phyloP scores from a whole-genome alignment of 176 grass and related monocot genomes.

The Aegilops speltoides region DNA sequence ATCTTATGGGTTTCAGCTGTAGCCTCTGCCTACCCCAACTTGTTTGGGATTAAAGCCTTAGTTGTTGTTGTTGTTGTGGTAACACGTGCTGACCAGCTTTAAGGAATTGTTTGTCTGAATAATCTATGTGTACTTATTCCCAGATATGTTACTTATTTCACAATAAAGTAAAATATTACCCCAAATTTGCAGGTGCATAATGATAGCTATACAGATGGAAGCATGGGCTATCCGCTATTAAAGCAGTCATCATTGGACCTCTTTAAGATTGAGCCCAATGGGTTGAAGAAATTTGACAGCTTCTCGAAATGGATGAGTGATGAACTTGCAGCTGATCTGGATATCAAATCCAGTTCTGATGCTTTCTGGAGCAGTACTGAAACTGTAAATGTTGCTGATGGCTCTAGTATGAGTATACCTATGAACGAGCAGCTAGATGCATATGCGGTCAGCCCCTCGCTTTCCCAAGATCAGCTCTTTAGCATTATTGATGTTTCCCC shows the following conservation, averaged over 20 bases:
- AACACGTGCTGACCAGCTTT: slow-evolving; percentile 1
- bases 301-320: slow-evolving; percentile 95
- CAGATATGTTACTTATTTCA: background rate
- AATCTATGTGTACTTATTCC: background rate
- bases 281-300: slow-evolving; percentile 96
- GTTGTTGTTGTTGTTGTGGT: no score
- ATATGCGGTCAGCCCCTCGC: slow-evolving; percentile 76
- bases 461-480: slow-evolving; percentile 95
- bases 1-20: no score
- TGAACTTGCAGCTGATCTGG: slow-evolving; percentile 80
- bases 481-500: slow-evolving; percentile 98
- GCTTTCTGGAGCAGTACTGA: slow-evolving; percentile 69
- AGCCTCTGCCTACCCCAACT: no score
- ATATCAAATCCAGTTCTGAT: slow-evolving; percentile 80
- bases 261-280: slow-evolving; percentile 63
- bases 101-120: slow-evolving; percentile 16
- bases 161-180: slow-evolving; percentile 33
- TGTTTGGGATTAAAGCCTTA: no score
- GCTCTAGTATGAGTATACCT: slow-evolving; percentile 58
- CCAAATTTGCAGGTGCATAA: slow-evolving; percentile 45
- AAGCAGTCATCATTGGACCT: slow-evolving; percentile 71
- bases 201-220: slow-evolving; percentile 41
- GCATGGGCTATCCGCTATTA: slow-evolving; percentile 42
- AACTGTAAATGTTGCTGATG: slow-evolving; percentile 65
- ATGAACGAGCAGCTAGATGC: slow-evolving; percentile 75